These are phyloP conservation scores for Claviceps citrina DNA, from an alignment of 2,329 filamentous ascomycete genomes.

Conservation along the genomic window DNA sequence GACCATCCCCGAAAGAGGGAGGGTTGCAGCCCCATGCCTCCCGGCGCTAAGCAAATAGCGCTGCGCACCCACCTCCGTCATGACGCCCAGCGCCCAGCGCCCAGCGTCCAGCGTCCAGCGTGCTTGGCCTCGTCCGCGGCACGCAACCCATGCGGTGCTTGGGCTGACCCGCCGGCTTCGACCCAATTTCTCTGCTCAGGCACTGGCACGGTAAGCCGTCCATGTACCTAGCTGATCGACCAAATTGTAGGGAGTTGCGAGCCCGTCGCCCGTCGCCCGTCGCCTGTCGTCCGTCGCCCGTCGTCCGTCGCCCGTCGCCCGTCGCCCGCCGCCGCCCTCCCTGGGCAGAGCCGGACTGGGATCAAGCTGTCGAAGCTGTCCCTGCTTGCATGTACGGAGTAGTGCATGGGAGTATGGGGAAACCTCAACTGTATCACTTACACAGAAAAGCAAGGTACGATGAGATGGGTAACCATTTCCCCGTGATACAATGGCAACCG, in stretches of 20 bases:
- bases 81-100: too few species aligned
- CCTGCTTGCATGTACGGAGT: too few species aligned
- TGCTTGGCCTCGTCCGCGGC: background rate
- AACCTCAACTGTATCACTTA: background rate
- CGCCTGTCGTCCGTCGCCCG: background rate
- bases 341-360: background rate
- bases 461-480: background rate
- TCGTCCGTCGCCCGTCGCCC: too few species aligned
- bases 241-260: slow-evolving; percentile 3
- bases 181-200: background rate
- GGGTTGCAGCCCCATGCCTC: background rate
- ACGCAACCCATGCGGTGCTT: background rate
- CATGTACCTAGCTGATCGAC: background rate
- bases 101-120: too few species aligned
- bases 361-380: too few species aligned
- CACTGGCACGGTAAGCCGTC: background rate
- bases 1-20: background rate
- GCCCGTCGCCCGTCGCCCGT: background rate
- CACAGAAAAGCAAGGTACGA: background rate
- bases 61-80: slow-evolving; percentile 2
- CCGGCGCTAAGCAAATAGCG: slow-evolving; percentile 3
- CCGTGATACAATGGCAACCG: background rate
- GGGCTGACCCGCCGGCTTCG: background rate
- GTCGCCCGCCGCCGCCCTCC: background rate
- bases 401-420: background rate